Percentiles rank a stretch among this genome's conserved stretches.
These are phyloP conservation scores for Dendryphion nanum DNA, from an alignment of 2,329 filamentous ascomycete species.

Conservation along the genomic window DNA sequence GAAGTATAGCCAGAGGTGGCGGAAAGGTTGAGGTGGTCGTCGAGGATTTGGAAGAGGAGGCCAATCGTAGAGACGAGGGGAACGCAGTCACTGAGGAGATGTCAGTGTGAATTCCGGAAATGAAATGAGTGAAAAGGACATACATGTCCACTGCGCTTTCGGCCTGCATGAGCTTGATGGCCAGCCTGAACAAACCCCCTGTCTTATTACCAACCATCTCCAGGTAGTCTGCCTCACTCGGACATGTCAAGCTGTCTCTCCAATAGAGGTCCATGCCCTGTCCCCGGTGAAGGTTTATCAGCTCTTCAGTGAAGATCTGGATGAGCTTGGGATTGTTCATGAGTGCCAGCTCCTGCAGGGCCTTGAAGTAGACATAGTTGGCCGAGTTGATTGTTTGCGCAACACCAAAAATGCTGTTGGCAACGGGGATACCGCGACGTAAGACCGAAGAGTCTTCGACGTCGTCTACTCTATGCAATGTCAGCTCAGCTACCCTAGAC, in stretches of 20 bases:
- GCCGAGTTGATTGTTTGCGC: slow-evolving; percentile 88
- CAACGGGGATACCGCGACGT: slow-evolving; percentile 76
- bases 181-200: slow-evolving; percentile 79
- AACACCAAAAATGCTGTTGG: slow-evolving; percentile 80
- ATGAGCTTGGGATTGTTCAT: slow-evolving; percentile 68
- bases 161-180: slow-evolving; percentile 85
- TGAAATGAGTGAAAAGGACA: slow-evolving; percentile 12
- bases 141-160: slow-evolving; percentile 55
- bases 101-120: slow-evolving; percentile 6
- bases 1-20: slow-evolving; percentile 62
- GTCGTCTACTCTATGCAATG: slow-evolving; percentile 63
- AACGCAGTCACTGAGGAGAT: slow-evolving; percentile 66
- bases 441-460: slow-evolving; percentile 79
- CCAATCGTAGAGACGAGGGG: slow-evolving; percentile 83
- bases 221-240: slow-evolving; percentile 85
- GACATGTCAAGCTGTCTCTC: slow-evolving; percentile 80
- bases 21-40: slow-evolving; percentile 88
- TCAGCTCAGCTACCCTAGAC: slow-evolving; percentile 1
- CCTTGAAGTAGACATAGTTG: slow-evolving; percentile 85
- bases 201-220: slow-evolving; percentile 94
- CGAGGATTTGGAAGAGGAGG: slow-evolving; percentile 84
- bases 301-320: slow-evolving; percentile 74
- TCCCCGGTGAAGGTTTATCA: slow-evolving; percentile 79
- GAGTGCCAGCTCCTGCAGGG: slow-evolving; percentile 70
- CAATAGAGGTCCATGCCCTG: slow-evolving; percentile 93